phyloP scores from a whole-genome alignment of 192 early-diverging fungal genomes.

The Lobosporangium transversale region DNA sequence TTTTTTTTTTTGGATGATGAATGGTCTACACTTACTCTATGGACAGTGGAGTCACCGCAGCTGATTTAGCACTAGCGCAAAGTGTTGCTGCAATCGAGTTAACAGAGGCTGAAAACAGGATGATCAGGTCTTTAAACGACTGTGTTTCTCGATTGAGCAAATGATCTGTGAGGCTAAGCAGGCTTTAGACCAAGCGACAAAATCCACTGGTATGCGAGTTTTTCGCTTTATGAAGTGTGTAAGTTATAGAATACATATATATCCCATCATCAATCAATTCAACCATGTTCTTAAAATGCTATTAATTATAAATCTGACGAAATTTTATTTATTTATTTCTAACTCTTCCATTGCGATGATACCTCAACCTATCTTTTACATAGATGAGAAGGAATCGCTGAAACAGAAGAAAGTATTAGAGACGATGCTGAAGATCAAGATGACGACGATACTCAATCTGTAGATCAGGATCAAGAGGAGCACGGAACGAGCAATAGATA shows the following conservation, averaged over 20 bases:
- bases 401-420: not conserved
- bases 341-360: not conserved
- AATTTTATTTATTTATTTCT: not conserved
- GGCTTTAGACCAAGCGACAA: slow-evolving; percentile 31
- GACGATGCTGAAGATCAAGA: slow-evolving; percentile 12
- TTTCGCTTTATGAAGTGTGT: slow-evolving; percentile 44
- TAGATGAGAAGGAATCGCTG: slow-evolving; percentile 24
- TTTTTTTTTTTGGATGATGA: too few relatives aligned
- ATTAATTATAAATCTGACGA: too few relatives aligned
- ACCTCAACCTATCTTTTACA: not conserved
- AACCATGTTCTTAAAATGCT: too few relatives aligned
- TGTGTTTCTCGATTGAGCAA: slow-evolving; percentile 35
- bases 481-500: too few relatives aligned
- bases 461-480: not conserved
- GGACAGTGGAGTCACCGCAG: slow-evolving; percentile 19
- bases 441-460: not conserved
- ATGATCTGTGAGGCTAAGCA: slow-evolving; percentile 42
- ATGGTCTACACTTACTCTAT: slow-evolving; percentile 25
- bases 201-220: slow-evolving; percentile 37
- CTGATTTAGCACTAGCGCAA: slow-evolving; percentile 30
- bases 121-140: slow-evolving; percentile 35
- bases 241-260: too few relatives aligned
- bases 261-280: too few relatives aligned
- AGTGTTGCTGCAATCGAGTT: slow-evolving; percentile 36
- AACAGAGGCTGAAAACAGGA: slow-evolving; percentile 43